Conservation (phyloP, 2,329 filamentous ascomycete genomes). For the Pseudogymnoascus sp. region DNA sequence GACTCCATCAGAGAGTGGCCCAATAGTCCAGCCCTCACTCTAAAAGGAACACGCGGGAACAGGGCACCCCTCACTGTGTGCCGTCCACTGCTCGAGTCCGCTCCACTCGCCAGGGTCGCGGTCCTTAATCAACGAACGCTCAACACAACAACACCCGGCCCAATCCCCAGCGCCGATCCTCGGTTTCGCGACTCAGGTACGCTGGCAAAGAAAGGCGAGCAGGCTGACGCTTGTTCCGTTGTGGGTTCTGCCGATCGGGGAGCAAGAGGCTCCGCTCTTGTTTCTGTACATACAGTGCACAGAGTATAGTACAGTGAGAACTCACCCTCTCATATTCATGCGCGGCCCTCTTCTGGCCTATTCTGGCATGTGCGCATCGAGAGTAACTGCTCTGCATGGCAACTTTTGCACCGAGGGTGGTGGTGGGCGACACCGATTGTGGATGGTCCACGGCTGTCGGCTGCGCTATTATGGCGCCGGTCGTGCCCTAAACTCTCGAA, state of each 20-base stretch:
- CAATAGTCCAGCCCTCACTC: neutral
- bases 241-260: neutral
- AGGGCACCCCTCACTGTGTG: neutral
- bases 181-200: neutral
- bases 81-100: neutral
- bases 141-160: neutral
- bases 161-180: neutral
- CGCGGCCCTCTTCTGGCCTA: neutral
- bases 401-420: neutral
- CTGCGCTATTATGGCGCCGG: neutral
- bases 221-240: neutral
- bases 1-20: neutral
- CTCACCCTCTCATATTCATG: neutral
- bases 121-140: constrained; percentile 4
- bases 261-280: neutral
- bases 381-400: neutral
- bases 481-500: neutral
- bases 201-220: neutral
- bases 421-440: neutral
- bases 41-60: constrained; percentile 7
- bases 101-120: neutral
- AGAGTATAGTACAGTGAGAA: neutral
- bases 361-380: neutral
- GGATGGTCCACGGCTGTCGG: neutral
- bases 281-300: neutral